Evolutionary conservation across 164 flowering plant genomes (phyloP).

Genomic region (Tetrastigma voinierianum): DNA sequence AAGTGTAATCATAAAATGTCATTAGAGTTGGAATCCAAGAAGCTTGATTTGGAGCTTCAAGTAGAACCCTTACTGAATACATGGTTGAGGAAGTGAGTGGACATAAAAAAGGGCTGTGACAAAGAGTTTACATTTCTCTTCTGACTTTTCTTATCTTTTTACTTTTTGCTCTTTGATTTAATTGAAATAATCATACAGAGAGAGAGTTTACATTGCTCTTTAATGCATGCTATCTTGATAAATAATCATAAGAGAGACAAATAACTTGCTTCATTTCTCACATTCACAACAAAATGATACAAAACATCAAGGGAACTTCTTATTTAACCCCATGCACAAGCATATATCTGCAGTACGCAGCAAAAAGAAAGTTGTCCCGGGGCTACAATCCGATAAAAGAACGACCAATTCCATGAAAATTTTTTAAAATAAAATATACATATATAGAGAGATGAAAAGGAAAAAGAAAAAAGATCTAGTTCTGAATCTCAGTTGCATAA

Average conservation of each 20-base stretch:
- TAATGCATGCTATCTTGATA: too few species aligned
- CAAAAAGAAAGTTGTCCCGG: neutral
- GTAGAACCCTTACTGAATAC: too few species aligned
- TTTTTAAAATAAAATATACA: neutral
- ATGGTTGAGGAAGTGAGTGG: too few species aligned
- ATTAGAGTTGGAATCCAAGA: too few species aligned
- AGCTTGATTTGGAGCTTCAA: too few species aligned
- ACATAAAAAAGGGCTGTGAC: too few species aligned
- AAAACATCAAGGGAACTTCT: neutral
- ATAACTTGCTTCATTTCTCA: neutral
- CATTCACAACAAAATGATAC: neutral
- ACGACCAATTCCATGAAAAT: neutral
- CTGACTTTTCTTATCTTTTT: too few species aligned
- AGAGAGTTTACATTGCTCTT: too few species aligned
- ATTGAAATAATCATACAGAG: too few species aligned
- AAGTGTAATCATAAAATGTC: too few species aligned
- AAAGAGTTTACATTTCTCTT: too few species aligned
- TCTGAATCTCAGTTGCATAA: slow-evolving; percentile 19
- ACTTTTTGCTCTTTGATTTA: too few species aligned
- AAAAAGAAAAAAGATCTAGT: neutral
- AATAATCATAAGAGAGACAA: neutral
- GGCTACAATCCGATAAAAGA: neutral
- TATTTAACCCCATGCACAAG: neutral
- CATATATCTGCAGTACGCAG: neutral
- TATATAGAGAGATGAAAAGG: neutral